phyloP scores from a whole-genome alignment of 2,329 filamentous ascomycete species.

The Arthrobotrys megalospora region DNA sequence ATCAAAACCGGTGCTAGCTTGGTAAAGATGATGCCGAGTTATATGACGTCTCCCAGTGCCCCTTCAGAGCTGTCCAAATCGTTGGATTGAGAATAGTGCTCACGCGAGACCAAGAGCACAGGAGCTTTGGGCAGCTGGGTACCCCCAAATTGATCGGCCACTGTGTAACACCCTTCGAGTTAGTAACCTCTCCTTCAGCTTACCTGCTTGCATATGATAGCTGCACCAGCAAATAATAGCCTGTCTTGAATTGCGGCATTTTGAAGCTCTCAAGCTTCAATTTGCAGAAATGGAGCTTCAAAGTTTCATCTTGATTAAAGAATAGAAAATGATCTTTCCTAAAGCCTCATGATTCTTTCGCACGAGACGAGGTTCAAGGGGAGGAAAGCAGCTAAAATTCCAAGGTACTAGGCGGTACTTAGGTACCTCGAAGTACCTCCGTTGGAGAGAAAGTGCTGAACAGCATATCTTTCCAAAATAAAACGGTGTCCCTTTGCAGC shows the following conservation, averaged over 20 bases:
- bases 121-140: neutral
- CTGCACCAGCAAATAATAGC: neutral
- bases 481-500: constrained; percentile 12
- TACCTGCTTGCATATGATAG: constrained; percentile 23
- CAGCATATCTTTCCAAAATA: constrained; percentile 24
- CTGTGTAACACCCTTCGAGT: constrained; percentile 44
- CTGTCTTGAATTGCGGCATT: constrained; percentile 54
- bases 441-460: constrained; percentile 33
- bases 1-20: neutral
- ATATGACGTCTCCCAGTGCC: constrained; percentile 21
- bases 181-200: constrained; percentile 27
- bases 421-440: constrained; percentile 38
- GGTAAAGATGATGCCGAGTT: neutral
- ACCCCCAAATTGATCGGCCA: constrained; percentile 23
- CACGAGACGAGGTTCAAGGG: constrained; percentile 21
- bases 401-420: constrained; percentile 3
- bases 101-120: constrained; percentile 18
- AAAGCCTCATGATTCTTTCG: constrained; percentile 16
- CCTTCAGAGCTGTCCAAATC: neutral
- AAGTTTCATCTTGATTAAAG: constrained; percentile 35
- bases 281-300: constrained; percentile 9
- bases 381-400: constrained; percentile 8
- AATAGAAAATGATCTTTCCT: constrained; percentile 5
- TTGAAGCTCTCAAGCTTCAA: constrained; percentile 30
- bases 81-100: constrained; percentile 29